phyloP scores from a whole-genome alignment of 495 filamentous ascomycete species.

The Xylaria flabelliformis region DNA sequence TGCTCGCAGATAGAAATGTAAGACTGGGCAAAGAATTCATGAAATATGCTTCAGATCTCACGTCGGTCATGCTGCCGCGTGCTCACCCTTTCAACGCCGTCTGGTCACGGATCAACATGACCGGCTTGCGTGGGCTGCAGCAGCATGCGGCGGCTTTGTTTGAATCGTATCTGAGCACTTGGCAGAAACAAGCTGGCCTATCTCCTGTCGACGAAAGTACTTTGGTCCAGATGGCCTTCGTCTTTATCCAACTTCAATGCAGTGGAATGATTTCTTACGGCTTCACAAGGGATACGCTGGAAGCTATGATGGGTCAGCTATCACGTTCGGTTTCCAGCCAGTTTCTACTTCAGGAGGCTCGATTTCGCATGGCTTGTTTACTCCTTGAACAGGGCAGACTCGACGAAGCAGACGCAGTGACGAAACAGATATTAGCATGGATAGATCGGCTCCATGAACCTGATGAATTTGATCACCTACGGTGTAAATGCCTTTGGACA shows the following conservation, averaged over 20 bases:
- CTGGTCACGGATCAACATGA: slow-evolving; percentile 38
- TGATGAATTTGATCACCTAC: slow-evolving; percentile 30
- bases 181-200: slow-evolving; percentile 33
- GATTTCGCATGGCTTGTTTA: slow-evolving; percentile 35
- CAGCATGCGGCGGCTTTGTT: slow-evolving; percentile 36
- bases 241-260: slow-evolving; percentile 40
- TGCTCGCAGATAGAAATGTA: slow-evolving; percentile 31
- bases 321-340: slow-evolving; percentile 32
- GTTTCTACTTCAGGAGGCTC: slow-evolving; percentile 37
- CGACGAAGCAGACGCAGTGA: slow-evolving; percentile 32
- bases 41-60: slow-evolving; percentile 34
- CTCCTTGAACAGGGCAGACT: slow-evolving; percentile 27
- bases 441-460: slow-evolving; percentile 24
- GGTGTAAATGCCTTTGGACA: slow-evolving; percentile 35
- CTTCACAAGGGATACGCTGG: slow-evolving; percentile 31
- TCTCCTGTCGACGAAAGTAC: slow-evolving; percentile 31
- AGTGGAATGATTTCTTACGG: slow-evolving; percentile 34
- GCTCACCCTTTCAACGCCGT: slow-evolving; percentile 39
- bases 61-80: slow-evolving; percentile 29
- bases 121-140: slow-evolving; percentile 33
- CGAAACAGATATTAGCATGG: slow-evolving; percentile 35
- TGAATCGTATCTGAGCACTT: slow-evolving; percentile 38
- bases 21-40: slow-evolving; percentile 31
- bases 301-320: slow-evolving; percentile 27
- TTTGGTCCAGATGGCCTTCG: slow-evolving; percentile 36